Evolutionary conservation across 176 grass and related monocot genomes (phyloP), one percentile per base, ranked within the genome.

Genomic region (Cenchrus americanus): DNA sequence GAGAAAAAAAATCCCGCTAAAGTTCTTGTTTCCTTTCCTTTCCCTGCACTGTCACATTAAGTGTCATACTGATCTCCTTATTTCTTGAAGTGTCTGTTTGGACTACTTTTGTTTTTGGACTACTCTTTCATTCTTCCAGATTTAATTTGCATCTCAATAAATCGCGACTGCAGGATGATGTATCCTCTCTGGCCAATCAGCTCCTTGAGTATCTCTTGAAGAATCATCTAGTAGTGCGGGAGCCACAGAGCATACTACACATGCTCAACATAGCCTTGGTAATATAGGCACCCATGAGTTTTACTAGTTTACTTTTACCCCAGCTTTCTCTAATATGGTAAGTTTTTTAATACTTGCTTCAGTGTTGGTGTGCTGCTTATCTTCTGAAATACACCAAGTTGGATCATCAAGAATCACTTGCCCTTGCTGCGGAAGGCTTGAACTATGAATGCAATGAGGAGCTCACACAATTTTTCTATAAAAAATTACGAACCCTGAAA

Each of bases 311-410:
- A 34, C 6, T 88, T 85, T 71, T 54, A 71, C 41, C 61, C 30
- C 4, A 49, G 24, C 64, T 87, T 79, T 60, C 3, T 40, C 34
- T 70, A 75, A 80, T 58, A 54, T 71, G 60, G 44, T 81, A 52
- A 76, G 10, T 84, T 77, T 5, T 75, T 57, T 44, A 58, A 54
- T 85, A 19, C 70, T 86, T 77, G n/a, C 57, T 87, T 77, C 69
- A 98, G 95, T 98, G 92, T 76, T 98, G 92, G 95, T 75, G 57
- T 76, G 92, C 90, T 91, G 88, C 92, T 49, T 94, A 87, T 86
- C 26, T 88, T 71, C 88, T 85, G 21, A 91, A 94, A 26, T 89
- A 85, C 23, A 58, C 40, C 53, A 89, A 91, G 62, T 26, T 98
- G 59, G 88, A 93, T 79, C 90, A 30, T 66, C 30, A 54, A 63